These are phyloP conservation scores for Aureobasidium sp. DNA, from an alignment of 2,329 filamentous ascomycete genomes.

Conservation along the genomic window DNA sequence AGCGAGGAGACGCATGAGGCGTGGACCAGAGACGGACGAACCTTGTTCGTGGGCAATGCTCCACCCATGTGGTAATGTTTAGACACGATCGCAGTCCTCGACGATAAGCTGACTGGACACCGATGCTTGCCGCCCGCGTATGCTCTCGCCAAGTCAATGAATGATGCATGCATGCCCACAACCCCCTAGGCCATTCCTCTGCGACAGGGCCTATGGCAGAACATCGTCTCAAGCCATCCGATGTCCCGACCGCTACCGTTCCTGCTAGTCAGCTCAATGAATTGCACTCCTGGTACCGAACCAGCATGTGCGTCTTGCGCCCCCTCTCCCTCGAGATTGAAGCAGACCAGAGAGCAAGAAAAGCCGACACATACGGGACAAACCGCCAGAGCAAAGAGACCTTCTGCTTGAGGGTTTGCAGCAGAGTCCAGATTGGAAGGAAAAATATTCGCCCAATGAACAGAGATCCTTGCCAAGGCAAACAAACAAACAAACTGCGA, in stretches of 20 bases:
- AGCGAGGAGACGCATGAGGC: conserved; percentile 28
- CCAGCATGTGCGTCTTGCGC: neutral
- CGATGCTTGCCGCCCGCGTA: conserved; percentile 26
- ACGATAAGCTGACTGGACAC: conserved; percentile 44
- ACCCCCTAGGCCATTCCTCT: neutral
- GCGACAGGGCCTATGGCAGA: neutral
- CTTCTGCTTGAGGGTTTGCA: neutral
- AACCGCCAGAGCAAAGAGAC: neutral
- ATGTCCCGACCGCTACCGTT: neutral
- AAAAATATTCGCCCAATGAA: neutral
- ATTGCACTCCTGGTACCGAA: conserved; percentile 5
- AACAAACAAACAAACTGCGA: conserved; percentile 12
- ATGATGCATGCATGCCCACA: conserved; percentile 9
- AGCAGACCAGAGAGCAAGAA: neutral
- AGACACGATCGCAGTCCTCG: conserved; percentile 29
- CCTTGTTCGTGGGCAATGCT: neutral
- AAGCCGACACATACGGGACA: neutral
- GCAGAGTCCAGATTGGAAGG: neutral
- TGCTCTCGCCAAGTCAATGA: conserved; percentile 13
- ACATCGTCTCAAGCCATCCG: neutral
- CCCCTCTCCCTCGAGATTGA: neutral
- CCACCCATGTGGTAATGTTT: conserved; percentile 19
- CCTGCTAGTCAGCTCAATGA: conserved; percentile 1
- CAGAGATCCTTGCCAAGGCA: conserved; percentile 2
- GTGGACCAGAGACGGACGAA: conserved; percentile 16